Conservation (phyloP, 306 rosid genomes). For the Dryas drummondii region DNA sequence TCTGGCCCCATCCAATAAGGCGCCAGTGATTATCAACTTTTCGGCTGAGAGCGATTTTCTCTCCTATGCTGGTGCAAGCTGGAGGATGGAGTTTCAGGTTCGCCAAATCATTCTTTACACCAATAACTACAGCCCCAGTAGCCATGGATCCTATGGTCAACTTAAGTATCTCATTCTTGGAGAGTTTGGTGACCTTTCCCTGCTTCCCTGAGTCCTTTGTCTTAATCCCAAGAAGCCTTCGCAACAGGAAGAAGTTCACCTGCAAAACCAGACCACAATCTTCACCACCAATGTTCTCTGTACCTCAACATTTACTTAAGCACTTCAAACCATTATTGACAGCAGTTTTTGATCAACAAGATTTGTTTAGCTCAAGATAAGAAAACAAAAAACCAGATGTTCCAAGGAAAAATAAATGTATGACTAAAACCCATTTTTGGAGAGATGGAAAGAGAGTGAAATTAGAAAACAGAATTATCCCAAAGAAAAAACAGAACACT, state of each 20-base stretch:
- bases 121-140: conserved; percentile 69
- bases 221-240: conserved; percentile 79
- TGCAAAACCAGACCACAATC: conserved; percentile 29
- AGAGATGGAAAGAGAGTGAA: no score
- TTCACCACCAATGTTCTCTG: conserved; percentile 4
- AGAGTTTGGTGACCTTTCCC: conserved; percentile 75
- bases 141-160: conserved; percentile 94
- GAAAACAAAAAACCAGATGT: no score
- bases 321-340: not conserved
- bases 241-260: conserved; percentile 86
- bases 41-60: conserved; percentile 81
- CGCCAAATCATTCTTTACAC: conserved; percentile 72
- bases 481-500: no score
- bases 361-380: no score
- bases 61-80: conserved; percentile 86
- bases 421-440: not conserved
- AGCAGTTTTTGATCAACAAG: not conserved
- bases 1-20: conserved; percentile 87
- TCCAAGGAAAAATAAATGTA: not conserved
- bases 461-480: no score
- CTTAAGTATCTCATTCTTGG: conserved; percentile 75
- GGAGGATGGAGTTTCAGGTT: conserved; percentile 79
- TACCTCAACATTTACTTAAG: no score
- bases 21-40: conserved; percentile 93
- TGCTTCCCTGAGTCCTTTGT: conserved; percentile 74